Evolutionary conservation across 176 grass and related monocot genomes (phyloP), one percentile per base, ranked within the genome.

Genomic region (Alloteropsis semialata): DNA sequence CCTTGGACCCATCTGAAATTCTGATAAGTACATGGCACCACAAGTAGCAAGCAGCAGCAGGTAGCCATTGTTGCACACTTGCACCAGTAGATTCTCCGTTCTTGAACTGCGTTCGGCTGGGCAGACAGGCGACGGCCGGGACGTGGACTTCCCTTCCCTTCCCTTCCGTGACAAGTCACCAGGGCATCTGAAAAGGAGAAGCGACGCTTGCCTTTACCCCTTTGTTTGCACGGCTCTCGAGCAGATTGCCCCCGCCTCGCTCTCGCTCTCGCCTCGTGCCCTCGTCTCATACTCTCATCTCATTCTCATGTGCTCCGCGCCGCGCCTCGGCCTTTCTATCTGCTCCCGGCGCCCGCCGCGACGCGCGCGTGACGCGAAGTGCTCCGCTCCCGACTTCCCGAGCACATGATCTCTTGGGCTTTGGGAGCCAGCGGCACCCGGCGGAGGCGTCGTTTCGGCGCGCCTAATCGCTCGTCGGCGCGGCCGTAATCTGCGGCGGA

Each of bases 181-280:
- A 44, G 66, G 39, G 57, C 34, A 62, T 60, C 75, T 43, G 75
- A 22, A 77, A 77, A 12, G 56, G 24, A 61, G 75, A 19, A 61
- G 68, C 37, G 24, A 13, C 16, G 30, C 60, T 41, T 43, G 5
- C 1, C 22, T 34, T 39, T 12, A 12, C 48, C 15, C 53, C 0
- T 28, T 59, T 76, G 53, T 76, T 76, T 76, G 42, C 73, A 24
- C 22, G n/a, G 3, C 36, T 41, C 51, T 37, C 72, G 72, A 75
- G 32, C 72, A 55, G 72, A 75, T 75, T n/a, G 72, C 34, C 5
- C 71, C 18, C 63, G 32, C 22, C 32, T 65, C 59, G 25, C 22
- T n/a, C n/a, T n/a, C n/a, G n/a, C n/a, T n/a, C n/a, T n/a, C n/a
- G n/a, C n/a, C n/a, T n/a, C n/a, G n/a, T n/a, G n/a, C n/a, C n/a